phyloP scores from a whole-genome alignment of 805 yeast genomes.

The Suhomyces sp. region DNA sequence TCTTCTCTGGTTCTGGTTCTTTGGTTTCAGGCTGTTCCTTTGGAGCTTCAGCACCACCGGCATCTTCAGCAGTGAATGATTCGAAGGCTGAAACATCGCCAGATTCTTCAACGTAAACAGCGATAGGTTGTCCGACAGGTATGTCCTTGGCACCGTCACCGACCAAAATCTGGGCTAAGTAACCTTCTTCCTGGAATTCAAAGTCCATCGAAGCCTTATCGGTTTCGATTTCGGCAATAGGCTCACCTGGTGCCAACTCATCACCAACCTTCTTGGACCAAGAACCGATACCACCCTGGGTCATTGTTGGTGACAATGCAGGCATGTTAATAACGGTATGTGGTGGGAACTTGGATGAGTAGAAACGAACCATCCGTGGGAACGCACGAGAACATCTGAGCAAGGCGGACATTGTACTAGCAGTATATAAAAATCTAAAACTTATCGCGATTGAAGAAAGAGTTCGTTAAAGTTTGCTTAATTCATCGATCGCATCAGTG shows the following conservation, averaged over 20 bases:
- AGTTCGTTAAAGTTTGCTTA: constrained; percentile 2
- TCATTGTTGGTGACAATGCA: constrained; percentile 99
- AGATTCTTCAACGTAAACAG: constrained; percentile 88
- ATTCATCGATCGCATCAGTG: constrained; percentile 8
- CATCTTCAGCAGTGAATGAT: constrained; percentile 79
- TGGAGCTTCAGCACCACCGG: constrained; percentile 47
- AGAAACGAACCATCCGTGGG: constrained; percentile 35
- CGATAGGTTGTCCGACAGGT: constrained; percentile 94
- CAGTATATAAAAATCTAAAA: not conserved
- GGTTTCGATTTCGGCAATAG: constrained; percentile 95
- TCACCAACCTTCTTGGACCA: constrained; percentile 95
- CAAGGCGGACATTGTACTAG: constrained; percentile 30
- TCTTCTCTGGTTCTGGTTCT: constrained; percentile 20
- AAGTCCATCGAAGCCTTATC: constrained; percentile 98
- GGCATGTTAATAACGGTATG: constrained; percentile 96
- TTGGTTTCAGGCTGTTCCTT: constrained; percentile 27
- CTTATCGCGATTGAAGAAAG: not conserved
- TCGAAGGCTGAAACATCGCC: constrained; percentile 85
- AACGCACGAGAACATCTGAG: constrained; percentile 32
- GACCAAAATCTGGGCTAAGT: constrained; percentile 78
- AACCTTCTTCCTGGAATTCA: constrained; percentile 97
- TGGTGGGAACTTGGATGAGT: constrained; percentile 59
- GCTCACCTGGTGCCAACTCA: constrained; percentile 83
- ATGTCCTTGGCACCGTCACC: constrained; percentile 85
- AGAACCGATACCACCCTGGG: constrained; percentile 85